Evolutionary conservation across 495 filamentous ascomycete genomes (phyloP).

Genomic region (Margaritispora aquatica): DNA sequence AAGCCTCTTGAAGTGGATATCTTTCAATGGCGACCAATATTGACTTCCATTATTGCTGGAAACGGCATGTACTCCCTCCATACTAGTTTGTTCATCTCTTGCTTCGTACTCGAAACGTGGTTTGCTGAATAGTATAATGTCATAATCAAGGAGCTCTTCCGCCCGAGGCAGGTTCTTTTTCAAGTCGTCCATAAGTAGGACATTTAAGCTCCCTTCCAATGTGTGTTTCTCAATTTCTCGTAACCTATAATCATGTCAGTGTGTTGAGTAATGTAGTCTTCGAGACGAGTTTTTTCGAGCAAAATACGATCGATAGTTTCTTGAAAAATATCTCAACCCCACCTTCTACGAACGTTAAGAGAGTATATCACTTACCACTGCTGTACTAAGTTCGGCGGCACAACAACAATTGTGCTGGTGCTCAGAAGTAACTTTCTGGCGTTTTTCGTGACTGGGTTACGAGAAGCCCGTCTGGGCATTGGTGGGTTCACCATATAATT

Average conservation of each 20-base stretch:
- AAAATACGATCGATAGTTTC: too few species aligned
- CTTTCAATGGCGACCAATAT: conserved; percentile 56
- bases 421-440: conserved; percentile 54
- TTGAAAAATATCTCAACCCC: too few species aligned
- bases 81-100: conserved; percentile 15
- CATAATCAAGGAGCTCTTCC: conserved; percentile 57
- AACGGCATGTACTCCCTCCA: neutral
- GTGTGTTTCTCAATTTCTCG: conserved; percentile 67
- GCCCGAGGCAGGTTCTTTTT: conserved; percentile 50
- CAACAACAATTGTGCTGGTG: conserved; percentile 62
- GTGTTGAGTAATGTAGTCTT: too few species aligned
- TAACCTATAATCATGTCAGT: too few species aligned
- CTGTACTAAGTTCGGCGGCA: conserved; percentile 60
- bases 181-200: conserved; percentile 49
- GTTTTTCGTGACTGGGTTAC: conserved; percentile 26
- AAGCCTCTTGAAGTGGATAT: conserved; percentile 75
- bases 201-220: conserved; percentile 42
- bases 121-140: conserved; percentile 74
- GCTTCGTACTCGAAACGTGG: conserved; percentile 62
- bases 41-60: conserved; percentile 16
- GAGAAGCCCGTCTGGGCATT: conserved; percentile 36
- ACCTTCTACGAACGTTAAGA: too few species aligned
- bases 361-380: too few species aligned
- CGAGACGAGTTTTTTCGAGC: too few species aligned
- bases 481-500: conserved; percentile 48